Base-by-base conservation (phyloP, 1,284 basidiomycete genomes). In the Phellinidium pouzarii region DNA sequence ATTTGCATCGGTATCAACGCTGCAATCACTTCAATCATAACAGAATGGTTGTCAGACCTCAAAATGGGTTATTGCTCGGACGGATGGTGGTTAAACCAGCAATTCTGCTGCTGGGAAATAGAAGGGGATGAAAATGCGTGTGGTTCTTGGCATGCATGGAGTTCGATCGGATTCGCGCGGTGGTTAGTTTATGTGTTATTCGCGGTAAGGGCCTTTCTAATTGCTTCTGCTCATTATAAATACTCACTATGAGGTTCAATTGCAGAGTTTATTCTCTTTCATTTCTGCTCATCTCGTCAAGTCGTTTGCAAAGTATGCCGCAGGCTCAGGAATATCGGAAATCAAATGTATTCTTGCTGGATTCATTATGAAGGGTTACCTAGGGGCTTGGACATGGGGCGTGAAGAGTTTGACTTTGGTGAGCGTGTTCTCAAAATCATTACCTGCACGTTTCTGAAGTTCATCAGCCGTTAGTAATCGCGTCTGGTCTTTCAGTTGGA, bases 321-420 rank as follows among this genome's bases (percentile, higher is more conserved):
- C 96, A 6, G 95, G 96, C 3, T 97, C 94, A 56, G 96, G 96
- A 51, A 99, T 99, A 55, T 93, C 94, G 22, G 96, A 99, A 70
- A 98, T 99, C 71, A 99, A 99, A 65, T 98, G 94, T 67, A 98
- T 99, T 61, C 73, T 99, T 19, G 91, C 91, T 4, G 96, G 96
- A 1, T 99, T 99, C 68, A 79, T 94, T 62, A 98, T 99, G 85
- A 86, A 95, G 67, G 93, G 93, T 0, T 99, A 90, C 66, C 77
- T 99, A 36, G 87, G 92, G 9, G 82, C 89, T 56, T 82, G 85
- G 68, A 99, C 95, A 0, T 84, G 98, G 59, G 74, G 84, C 56
- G 87, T 97, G 67, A 98, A 98, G 73, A 91, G 87, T 62, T 70
- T 98, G 36, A 93, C 93, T 6, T 70, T 98, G 60, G 93, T 94